Conservation (phyloP, 2,329 filamentous ascomycete genomes). For the Alternaria solani region DNA sequence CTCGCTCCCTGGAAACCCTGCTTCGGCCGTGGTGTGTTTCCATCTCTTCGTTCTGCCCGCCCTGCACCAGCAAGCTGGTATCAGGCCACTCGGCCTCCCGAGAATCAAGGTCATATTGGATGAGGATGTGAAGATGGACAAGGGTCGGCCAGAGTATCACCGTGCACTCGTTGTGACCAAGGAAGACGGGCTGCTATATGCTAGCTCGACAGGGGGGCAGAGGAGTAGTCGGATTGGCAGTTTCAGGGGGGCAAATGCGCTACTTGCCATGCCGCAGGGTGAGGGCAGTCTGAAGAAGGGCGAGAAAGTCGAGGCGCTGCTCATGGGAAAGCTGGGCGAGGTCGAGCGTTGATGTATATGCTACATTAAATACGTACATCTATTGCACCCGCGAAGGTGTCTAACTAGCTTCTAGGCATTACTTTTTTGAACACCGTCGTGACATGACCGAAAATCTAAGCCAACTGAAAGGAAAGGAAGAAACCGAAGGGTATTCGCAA, state of each 20-base stretch:
- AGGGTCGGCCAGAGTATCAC: slow-evolving; percentile 85
- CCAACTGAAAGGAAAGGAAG: not conserved
- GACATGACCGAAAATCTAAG: not conserved
- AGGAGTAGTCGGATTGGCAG: slow-evolving; percentile 90
- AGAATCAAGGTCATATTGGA: slow-evolving; percentile 74
- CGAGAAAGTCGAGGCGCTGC: slow-evolving; percentile 74
- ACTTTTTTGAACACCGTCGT: not conserved
- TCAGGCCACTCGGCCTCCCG: slow-evolving; percentile 73
- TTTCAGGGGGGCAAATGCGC: slow-evolving; percentile 84
- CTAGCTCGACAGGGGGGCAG: slow-evolving; percentile 86
- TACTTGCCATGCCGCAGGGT: slow-evolving; percentile 76
- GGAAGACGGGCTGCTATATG: slow-evolving; percentile 72
- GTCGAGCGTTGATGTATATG: slow-evolving; percentile 8
- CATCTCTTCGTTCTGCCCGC: slow-evolving; percentile 93
- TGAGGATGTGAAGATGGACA: slow-evolving; percentile 77
- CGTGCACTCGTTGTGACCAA: slow-evolving; percentile 75
- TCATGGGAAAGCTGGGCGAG: slow-evolving; percentile 65
- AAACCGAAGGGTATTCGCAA: slow-evolving; percentile 1
- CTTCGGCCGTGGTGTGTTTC: slow-evolving; percentile 89
- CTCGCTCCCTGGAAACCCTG: slow-evolving; percentile 91
- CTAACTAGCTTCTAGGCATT: not conserved
- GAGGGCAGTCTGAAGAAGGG: slow-evolving; percentile 73
- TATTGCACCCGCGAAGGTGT: not conserved
- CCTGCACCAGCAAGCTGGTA: slow-evolving; percentile 77
- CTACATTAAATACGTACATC: not conserved